These are phyloP conservation scores for Coriolopsis trogii DNA, from an alignment of 1,284 basidiomycete species.

Conservation along the genomic window DNA sequence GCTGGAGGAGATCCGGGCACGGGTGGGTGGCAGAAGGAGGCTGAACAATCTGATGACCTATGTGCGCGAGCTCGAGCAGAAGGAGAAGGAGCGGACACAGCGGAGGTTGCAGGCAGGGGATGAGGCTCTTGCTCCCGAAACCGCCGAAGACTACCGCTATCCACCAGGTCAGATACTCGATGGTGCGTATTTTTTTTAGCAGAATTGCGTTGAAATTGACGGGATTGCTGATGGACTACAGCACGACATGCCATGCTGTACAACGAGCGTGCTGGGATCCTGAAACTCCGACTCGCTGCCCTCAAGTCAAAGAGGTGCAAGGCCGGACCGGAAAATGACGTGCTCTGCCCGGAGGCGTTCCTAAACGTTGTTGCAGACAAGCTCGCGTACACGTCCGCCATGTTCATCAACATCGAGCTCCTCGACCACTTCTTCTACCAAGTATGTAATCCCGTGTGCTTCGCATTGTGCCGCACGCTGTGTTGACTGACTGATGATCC, in stretches of 20 bases:
- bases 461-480: neutral
- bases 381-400: slow-evolving; percentile 92
- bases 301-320: slow-evolving; percentile 90
- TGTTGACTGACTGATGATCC: slow-evolving; percentile 5
- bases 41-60: slow-evolving; percentile 81
- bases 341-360: slow-evolving; percentile 96
- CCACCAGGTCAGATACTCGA: slow-evolving; percentile 90
- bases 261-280: slow-evolving; percentile 77
- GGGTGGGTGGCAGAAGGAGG: slow-evolving; percentile 85
- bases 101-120: slow-evolving; percentile 45
- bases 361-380: slow-evolving; percentile 97
- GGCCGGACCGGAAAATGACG: slow-evolving; percentile 82
- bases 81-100: slow-evolving; percentile 70
- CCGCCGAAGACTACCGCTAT: slow-evolving; percentile 66
- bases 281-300: slow-evolving; percentile 84
- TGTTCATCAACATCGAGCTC: slow-evolving; percentile 99
- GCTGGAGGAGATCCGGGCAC: slow-evolving; percentile 82
- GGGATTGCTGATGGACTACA: slow-evolving; percentile 38
- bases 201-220: neutral
- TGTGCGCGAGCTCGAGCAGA: slow-evolving; percentile 83
- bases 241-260: slow-evolving; percentile 93
- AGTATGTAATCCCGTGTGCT: no score
- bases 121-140: slow-evolving; percentile 31
- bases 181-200: slow-evolving; percentile 54
- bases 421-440: slow-evolving; percentile 99